These are phyloP conservation scores for Paragyromitra xinjiangensis DNA, from an alignment of 495 filamentous ascomycete genomes.

Conservation along the genomic window DNA sequence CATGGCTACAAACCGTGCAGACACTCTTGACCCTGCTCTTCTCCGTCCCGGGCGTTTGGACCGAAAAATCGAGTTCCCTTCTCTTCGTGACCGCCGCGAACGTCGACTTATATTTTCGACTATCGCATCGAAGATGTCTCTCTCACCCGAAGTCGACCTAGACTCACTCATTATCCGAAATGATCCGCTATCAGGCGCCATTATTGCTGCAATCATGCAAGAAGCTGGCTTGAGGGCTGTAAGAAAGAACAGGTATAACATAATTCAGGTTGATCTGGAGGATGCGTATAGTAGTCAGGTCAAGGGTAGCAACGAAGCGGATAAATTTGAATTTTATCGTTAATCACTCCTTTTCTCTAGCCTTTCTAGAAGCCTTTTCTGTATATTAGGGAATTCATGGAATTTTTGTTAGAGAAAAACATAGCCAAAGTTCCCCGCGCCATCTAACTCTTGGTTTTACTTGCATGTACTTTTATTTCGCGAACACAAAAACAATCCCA, in stretches of 20 bases:
- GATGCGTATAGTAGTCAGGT: conserved; percentile 96
- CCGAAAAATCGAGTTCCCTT: conserved; percentile 98
- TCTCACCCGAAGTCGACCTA: conserved; percentile 94
- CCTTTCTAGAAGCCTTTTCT: conserved; percentile 22
- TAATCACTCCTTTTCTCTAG: conserved; percentile 34
- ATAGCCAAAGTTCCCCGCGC: conserved; percentile 8
- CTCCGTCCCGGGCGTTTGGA: conserved; percentile 94
- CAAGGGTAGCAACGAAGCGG: conserved; percentile 82
- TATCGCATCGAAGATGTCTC: conserved; percentile 94
- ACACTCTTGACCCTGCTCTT: conserved; percentile 93
- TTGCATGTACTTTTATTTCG: background rate
- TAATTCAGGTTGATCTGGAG: conserved; percentile 94
- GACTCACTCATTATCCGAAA: conserved; percentile 96
- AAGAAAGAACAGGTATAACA: conserved; percentile 98
- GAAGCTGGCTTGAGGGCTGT: conserved; percentile 95
- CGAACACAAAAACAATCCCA: too few relatives aligned
- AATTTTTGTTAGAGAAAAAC: conserved; percentile 32
- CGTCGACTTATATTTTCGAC: conserved; percentile 94
- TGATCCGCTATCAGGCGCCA: conserved; percentile 90
- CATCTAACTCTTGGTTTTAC: conserved; percentile 12
- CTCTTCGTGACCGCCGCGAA: conserved; percentile 87
- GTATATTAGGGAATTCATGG: conserved; percentile 45
- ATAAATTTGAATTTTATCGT: conserved; percentile 77
- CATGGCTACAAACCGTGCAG: conserved; percentile 98
- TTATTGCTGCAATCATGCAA: conserved; percentile 99